Evolutionary conservation across 2,329 filamentous ascomycete genomes (phyloP).

Genomic region (Hypoxylon rubiginosum): DNA sequence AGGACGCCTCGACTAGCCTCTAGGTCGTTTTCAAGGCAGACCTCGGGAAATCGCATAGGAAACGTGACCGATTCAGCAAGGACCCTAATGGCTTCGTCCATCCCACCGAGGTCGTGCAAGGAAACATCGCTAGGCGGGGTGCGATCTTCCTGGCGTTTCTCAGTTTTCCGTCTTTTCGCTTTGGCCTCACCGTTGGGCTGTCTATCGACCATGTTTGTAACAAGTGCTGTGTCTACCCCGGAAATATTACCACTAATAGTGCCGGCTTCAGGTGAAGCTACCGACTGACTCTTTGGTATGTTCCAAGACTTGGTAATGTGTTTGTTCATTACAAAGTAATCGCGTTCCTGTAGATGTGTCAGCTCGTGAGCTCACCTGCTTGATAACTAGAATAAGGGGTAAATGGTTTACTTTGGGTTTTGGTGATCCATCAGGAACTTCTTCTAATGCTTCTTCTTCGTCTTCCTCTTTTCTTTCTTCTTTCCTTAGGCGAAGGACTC

Average conservation of each 20-base stretch:
- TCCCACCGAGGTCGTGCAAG: constrained; percentile 80
- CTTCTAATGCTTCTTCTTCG: constrained; percentile 49
- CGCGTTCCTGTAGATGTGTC: constrained; percentile 44
- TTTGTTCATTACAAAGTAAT: constrained; percentile 56
- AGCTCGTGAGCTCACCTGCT: not conserved
- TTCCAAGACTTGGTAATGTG: constrained; percentile 59
- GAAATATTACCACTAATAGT: constrained; percentile 38
- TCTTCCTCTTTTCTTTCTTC: constrained; percentile 70
- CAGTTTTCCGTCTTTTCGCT: constrained; percentile 73
- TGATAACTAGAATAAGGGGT: not conserved
- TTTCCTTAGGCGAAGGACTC: constrained; percentile 80
- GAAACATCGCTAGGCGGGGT: constrained; percentile 76
- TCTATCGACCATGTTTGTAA: constrained; percentile 58
- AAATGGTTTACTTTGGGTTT: constrained; percentile 45
- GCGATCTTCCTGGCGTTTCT: constrained; percentile 67
- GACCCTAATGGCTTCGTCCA: constrained; percentile 78
- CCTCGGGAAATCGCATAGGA: constrained; percentile 76
- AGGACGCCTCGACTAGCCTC: constrained; percentile 81
- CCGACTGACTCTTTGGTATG: constrained; percentile 45
- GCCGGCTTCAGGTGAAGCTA: constrained; percentile 39
- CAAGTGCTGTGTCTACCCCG: constrained; percentile 47
- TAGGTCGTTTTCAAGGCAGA: constrained; percentile 74
- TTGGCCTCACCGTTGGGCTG: constrained; percentile 75
- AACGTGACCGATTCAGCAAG: constrained; percentile 79
- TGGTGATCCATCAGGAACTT: constrained; percentile 44